A percentile compares a stretch with the other conserved stretches of the same genome.
Conservation (phyloP, 2,329 filamentous ascomycete species). For the Xylaria polymorpha region DNA sequence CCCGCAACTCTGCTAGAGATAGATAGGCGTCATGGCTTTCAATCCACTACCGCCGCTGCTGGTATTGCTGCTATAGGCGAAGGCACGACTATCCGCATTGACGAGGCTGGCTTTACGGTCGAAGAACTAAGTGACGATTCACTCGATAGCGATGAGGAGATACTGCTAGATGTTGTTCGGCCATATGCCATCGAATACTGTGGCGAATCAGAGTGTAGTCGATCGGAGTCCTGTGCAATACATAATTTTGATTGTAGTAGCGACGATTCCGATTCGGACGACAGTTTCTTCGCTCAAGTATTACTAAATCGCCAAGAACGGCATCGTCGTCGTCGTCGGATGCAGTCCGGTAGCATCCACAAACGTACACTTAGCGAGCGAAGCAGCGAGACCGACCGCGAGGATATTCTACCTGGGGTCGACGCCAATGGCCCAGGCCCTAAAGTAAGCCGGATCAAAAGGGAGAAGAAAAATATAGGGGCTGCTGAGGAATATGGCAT, state of each 20-base stretch:
- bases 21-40: constrained; percentile 41
- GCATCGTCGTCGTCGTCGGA: constrained; percentile 44
- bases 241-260: constrained; percentile 47
- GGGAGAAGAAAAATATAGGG: too few relatives aligned
- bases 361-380: constrained; percentile 53
- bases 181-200: constrained; percentile 47
- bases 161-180: constrained; percentile 43
- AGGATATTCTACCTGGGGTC: constrained; percentile 49
- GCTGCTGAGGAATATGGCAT: too few relatives aligned
- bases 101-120: constrained; percentile 46
- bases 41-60: constrained; percentile 37
- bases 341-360: constrained; percentile 52
- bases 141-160: constrained; percentile 45
- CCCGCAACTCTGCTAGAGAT: constrained; percentile 46
- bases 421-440: constrained; percentile 43
- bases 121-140: constrained; percentile 49
- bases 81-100: constrained; percentile 36
- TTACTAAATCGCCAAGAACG: constrained; percentile 42
- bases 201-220: constrained; percentile 48
- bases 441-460: too few relatives aligned
- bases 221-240: constrained; percentile 42
- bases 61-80: constrained; percentile 34
- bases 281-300: constrained; percentile 44
- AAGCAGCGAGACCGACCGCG: constrained; percentile 50
- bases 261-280: constrained; percentile 44